Conservation (phyloP, 352 stramenopile species). For the Pythium periplocum region DNA sequence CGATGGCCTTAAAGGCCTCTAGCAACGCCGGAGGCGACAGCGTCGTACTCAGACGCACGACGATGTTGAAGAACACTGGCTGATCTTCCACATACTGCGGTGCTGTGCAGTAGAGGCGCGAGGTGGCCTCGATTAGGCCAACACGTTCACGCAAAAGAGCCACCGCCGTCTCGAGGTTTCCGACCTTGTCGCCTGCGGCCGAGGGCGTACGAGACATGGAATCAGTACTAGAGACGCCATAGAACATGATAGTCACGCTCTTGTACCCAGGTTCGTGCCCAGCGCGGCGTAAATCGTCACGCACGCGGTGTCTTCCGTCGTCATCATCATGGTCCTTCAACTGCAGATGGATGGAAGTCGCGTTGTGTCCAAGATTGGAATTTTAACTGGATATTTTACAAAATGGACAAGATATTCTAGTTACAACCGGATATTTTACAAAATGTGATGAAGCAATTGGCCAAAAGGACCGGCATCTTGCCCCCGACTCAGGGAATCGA, state of each 20-base stretch:
- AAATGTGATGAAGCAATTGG: too few relatives aligned
- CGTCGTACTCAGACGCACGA: constrained; percentile 81
- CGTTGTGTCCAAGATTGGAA: too few relatives aligned
- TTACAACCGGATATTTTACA: too few relatives aligned
- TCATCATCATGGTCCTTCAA: constrained; percentile 1
- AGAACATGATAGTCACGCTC: background rate
- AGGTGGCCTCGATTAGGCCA: constrained; percentile 71
- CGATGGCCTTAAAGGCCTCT: constrained; percentile 83
- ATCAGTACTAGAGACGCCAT: background rate
- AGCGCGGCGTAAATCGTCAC: constrained; percentile 54
- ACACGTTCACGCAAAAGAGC: constrained; percentile 38
- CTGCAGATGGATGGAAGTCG: too few relatives aligned
- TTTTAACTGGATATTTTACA: too few relatives aligned
- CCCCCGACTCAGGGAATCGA: too few relatives aligned
- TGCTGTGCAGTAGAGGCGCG: constrained; percentile 89
- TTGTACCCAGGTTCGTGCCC: constrained; percentile 69
- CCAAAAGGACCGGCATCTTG: too few relatives aligned
- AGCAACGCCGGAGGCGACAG: constrained; percentile 79
- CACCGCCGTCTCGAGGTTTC: constrained; percentile 61
- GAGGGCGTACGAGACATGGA: background rate
- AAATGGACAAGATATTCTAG: too few relatives aligned
- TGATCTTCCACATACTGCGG: constrained; percentile 96
- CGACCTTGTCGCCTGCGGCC: constrained; percentile 55
- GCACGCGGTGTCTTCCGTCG: background rate
- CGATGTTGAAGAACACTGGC: constrained; percentile 93